These are phyloP conservation scores for Neurospora sp. DNA, from an alignment of 495 filamentous ascomycete genomes.

Conservation along the genomic window DNA sequence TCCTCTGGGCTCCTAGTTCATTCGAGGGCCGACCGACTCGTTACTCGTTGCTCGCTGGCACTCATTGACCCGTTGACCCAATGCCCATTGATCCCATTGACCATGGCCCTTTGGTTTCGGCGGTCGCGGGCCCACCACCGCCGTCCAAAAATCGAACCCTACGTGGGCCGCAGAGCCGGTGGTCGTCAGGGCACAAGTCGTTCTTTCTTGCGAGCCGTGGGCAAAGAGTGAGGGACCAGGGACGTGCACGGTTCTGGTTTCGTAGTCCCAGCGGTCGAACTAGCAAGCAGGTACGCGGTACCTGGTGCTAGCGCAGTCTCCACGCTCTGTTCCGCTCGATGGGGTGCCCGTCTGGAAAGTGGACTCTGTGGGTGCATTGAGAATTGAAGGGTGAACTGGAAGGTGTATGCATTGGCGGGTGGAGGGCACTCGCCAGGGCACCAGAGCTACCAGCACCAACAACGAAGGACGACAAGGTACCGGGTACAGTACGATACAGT, in stretches of 20 bases:
- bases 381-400: background rate
- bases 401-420: background rate
- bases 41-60: background rate
- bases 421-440: background rate
- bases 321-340: background rate
- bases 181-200: background rate
- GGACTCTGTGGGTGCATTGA: background rate
- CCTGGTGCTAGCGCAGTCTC: background rate
- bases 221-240: background rate
- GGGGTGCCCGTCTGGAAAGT: background rate
- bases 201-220: background rate
- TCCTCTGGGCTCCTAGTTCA: background rate
- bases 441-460: slow-evolving; percentile 6
- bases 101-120: background rate
- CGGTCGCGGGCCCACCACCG: background rate
- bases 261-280: background rate
- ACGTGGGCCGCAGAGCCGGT: background rate
- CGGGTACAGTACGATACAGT: slow-evolving; percentile 13
- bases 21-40: background rate
- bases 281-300: background rate
- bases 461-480: slow-evolving; percentile 7
- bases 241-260: background rate
- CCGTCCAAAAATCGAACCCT: background rate
- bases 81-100: background rate
- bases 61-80: background rate